Base-by-base conservation (phyloP, 2,329 filamentous ascomycete species). In the Hypocreales sp. region DNA sequence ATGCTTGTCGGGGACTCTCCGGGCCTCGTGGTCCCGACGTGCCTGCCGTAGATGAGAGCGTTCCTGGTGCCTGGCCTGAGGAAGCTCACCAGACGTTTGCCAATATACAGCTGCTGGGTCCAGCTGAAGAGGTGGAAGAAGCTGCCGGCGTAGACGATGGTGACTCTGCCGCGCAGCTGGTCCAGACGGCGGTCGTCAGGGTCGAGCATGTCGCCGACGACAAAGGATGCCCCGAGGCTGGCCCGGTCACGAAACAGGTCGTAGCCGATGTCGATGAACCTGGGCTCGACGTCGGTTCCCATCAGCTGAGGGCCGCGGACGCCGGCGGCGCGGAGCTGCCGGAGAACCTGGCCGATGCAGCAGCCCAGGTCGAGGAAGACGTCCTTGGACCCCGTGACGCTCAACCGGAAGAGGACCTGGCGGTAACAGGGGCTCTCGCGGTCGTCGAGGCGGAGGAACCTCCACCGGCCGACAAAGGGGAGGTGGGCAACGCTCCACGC, bases 161-260 rank as follows among this genome's bases (percentile, higher is more conserved):
- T 66, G 33, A 56, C 58, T 40, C 39, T 55, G 16, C 52, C 53
- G 15, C 51, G 39, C 2, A 64, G 38, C 2, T 31, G 31, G 4
- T 44, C 36, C 5, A 61, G 41, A 3, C 43, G 42, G 11, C 35
- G 36, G 29, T 60, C 53, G 9, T 48, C 45, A 6, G 50, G 52
- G 28, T 57, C 50, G 8, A 67, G 43, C 32, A 70, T 46, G 33
- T 72, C 61, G 13, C 62, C 67, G 4, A 55, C 40, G 17, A 72
- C 46, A 34, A 72, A 69, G 2, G 50, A 52, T 2, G 55, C 55
- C 13, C 50, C 50, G 5, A 71, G 46, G 19, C 30, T 53, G n/a
- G 50, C 40, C 15, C 58, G 56, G 34, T 78, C 75, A 24, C 60
- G 57, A 48, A 79, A 80, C 13, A 80, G 54, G 29, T 75, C 67